phyloP scores from a whole-genome alignment of 225 moss, liverwort and hornwort genomes.

The Takakia lepidozioides region DNA sequence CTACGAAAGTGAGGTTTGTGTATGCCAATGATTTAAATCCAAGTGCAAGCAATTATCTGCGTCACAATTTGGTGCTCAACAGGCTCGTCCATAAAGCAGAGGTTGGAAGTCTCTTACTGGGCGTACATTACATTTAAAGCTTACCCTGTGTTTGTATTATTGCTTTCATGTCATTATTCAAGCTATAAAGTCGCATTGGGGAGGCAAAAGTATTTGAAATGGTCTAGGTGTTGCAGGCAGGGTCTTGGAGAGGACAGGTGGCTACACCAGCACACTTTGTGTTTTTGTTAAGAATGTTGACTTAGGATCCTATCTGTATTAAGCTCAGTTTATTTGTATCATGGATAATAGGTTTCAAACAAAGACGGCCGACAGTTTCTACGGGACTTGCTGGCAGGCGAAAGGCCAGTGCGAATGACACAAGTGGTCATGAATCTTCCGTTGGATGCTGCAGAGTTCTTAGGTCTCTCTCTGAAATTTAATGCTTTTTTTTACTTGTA shows the following conservation, averaged over 20 bases:
- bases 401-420: constrained; percentile 47
- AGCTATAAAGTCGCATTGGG: not conserved
- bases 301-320: too few relatives aligned
- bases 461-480: constrained; percentile 25
- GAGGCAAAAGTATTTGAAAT: too few relatives aligned
- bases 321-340: too few relatives aligned
- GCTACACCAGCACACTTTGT: too few relatives aligned
- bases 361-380: constrained; percentile 61
- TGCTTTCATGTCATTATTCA: not conserved
- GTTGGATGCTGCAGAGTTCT: constrained; percentile 52
- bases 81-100: constrained; percentile 61
- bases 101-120: constrained; percentile 21
- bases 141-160: not conserved
- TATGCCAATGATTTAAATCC: constrained; percentile 86
- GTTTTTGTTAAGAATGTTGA: too few relatives aligned
- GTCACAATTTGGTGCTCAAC: constrained; percentile 55
- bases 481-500: not conserved
- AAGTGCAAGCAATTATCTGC: constrained; percentile 53
- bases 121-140: too few relatives aligned
- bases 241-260: too few relatives aligned
- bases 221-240: too few relatives aligned
- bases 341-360: constrained; percentile 54
- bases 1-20: constrained; percentile 64
- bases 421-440: constrained; percentile 92
- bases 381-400: constrained; percentile 30